phyloP scores from a whole-genome alignment of 2,329 filamentous ascomycete genomes.

The Blastomyces parvus region DNA sequence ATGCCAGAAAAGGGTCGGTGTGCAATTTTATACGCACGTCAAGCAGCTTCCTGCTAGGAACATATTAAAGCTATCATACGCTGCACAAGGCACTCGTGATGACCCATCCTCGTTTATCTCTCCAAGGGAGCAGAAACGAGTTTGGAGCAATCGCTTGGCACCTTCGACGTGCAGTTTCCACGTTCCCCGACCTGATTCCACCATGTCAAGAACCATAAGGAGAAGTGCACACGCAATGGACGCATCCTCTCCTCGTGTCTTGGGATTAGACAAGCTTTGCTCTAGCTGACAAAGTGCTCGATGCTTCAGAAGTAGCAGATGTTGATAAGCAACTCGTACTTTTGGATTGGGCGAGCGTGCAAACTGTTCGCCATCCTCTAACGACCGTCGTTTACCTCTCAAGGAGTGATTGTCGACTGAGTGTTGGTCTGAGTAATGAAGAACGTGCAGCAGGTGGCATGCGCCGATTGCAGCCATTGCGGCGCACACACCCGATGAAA shows the following conservation, averaged over 20 bases:
- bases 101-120: slow-evolving; percentile 12
- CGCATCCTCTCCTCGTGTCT: slow-evolving; percentile 33
- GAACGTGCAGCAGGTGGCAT: slow-evolving; percentile 30
- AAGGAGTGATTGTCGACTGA: neutral
- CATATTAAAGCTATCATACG: slow-evolving; percentile 28
- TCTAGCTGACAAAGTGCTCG: slow-evolving; percentile 38
- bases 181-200: slow-evolving; percentile 43
- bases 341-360: neutral
- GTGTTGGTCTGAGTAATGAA: slow-evolving; percentile 7
- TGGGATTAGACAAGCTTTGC: slow-evolving; percentile 23
- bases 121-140: slow-evolving; percentile 22
- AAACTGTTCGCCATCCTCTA: slow-evolving; percentile 3
- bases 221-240: slow-evolving; percentile 40
- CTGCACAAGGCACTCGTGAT: slow-evolving; percentile 11
- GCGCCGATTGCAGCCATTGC: slow-evolving; percentile 42
- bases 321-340: slow-evolving; percentile 24
- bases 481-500: slow-evolving; percentile 38
- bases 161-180: slow-evolving; percentile 46
- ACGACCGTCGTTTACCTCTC: neutral
- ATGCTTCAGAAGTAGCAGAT: slow-evolving; percentile 41
- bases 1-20: neutral
- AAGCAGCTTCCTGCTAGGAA: slow-evolving; percentile 26
- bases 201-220: slow-evolving; percentile 42
- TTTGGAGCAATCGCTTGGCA: slow-evolving; percentile 39
- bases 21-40: neutral